Evolutionary conservation across 306 rosid species (phyloP).

Genomic region (Rosa multiflora): DNA sequence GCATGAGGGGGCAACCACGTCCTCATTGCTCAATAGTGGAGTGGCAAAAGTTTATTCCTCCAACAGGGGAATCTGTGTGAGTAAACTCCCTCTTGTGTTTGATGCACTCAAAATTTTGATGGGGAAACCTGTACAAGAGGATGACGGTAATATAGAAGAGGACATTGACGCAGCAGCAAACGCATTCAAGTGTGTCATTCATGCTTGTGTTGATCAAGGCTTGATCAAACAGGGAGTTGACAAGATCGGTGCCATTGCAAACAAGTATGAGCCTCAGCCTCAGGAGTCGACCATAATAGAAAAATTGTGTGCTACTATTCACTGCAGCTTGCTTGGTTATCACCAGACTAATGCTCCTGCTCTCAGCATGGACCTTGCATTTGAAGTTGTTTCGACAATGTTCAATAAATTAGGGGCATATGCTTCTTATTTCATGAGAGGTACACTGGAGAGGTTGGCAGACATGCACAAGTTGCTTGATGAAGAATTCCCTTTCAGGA

Average conservation of each 20-base stretch:
- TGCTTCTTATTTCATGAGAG: conserved; percentile 61
- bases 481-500: conserved; percentile 73
- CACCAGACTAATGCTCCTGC: conserved; percentile 40
- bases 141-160: conserved; percentile 40
- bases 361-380: conserved; percentile 48
- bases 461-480: conserved; percentile 70
- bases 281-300: conserved; percentile 61
- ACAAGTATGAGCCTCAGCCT: conserved; percentile 39
- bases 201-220: conserved; percentile 63
- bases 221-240: conserved; percentile 75
- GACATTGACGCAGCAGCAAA: conserved; percentile 47
- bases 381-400: conserved; percentile 62
- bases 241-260: conserved; percentile 38
- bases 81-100: conserved; percentile 65
- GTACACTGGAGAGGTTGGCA: conserved; percentile 53
- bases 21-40: conserved; percentile 74
- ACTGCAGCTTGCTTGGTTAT: conserved; percentile 71
- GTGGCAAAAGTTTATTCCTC: conserved; percentile 56
- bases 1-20: conserved; percentile 58
- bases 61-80: conserved; percentile 60
- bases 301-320: conserved; percentile 63
- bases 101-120: conserved; percentile 65
- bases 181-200: conserved; percentile 61
- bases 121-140: background rate
- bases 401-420: conserved; percentile 69